Evolutionary conservation across 441 rosid genomes (phyloP).

Genomic region (Euphorbia schlechtendalii): DNA sequence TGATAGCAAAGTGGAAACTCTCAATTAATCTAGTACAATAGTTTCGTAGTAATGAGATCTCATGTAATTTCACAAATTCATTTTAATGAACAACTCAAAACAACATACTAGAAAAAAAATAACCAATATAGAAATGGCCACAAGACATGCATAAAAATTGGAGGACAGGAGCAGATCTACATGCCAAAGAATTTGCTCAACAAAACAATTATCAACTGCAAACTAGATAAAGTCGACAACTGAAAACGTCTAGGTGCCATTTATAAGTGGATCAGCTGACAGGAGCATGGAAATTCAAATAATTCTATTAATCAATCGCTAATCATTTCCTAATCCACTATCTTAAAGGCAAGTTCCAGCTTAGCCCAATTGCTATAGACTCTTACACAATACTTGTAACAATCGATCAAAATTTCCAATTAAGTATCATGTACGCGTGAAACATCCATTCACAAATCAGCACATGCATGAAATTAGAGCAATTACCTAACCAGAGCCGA

Average conservation of each 20-base stretch:
- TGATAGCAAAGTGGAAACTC: neutral
- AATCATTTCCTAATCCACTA: neutral
- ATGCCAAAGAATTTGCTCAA: neutral
- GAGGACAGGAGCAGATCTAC: neutral
- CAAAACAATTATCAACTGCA: neutral
- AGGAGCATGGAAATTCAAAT: neutral
- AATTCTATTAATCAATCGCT: neutral
- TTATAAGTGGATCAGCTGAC: neutral
- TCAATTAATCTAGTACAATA: neutral
- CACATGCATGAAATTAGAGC: neutral
- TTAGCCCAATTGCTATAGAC: neutral
- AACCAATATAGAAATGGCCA: neutral
- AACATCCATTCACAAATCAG: too few relatives aligned
- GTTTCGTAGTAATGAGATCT: neutral
- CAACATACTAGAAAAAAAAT: neutral
- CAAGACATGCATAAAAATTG: neutral
- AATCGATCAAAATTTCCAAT: neutral
- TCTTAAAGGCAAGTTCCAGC: neutral
- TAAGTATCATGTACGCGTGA: neutral
- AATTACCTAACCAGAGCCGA: slow-evolving; percentile 54
- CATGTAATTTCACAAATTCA: neutral
- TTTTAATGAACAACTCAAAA: neutral
- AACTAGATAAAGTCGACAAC: neutral
- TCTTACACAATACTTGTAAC: neutral
- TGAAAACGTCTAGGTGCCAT: neutral